phyloP scores from a whole-genome alignment of 1,139 yeast genomes.

The Martiniozyma asiatica region DNA sequence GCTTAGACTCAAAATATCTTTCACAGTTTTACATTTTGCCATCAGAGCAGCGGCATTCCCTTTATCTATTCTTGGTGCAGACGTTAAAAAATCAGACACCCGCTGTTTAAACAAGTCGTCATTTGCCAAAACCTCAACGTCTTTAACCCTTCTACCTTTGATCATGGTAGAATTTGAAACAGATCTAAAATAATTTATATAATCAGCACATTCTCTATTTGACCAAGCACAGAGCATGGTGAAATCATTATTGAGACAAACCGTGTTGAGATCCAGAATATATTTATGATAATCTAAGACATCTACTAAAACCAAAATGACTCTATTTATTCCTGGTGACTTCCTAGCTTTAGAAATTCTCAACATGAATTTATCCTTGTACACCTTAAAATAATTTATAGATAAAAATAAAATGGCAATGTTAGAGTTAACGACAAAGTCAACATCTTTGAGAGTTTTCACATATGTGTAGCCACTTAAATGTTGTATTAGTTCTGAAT shows the following conservation, averaged over 20 bases:
- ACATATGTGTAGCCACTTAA: too few species aligned
- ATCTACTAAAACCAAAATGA: conserved; percentile 67
- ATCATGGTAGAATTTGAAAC: conserved; percentile 27
- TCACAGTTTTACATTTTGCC: conserved; percentile 1
- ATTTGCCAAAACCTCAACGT: conserved; percentile 25
- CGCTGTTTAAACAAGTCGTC: conserved; percentile 25
- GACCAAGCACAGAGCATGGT: conserved; percentile 72
- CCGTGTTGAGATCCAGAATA: conserved; percentile 55
- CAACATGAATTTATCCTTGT: conserved; percentile 69
- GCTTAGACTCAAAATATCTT: conserved; percentile 1
- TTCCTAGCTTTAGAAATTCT: conserved; percentile 5
- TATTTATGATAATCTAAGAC: conserved; percentile 63
- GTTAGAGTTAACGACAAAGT: conserved; percentile 55
- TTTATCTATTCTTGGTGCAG: conserved; percentile 4
- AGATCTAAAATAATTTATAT: conserved; percentile 42
- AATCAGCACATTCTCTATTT: conserved; percentile 77
- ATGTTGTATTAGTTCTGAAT: too few species aligned
- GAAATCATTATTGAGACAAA: conserved; percentile 59
- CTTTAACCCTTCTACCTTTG: conserved; percentile 15
- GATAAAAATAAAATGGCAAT: conserved; percentile 66
- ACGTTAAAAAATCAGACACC: conserved; percentile 14
- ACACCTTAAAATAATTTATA: conserved; percentile 71
- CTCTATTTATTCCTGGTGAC: conserved; percentile 26
- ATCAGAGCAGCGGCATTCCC: conserved; percentile 1
- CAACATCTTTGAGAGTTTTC: conserved; percentile 32